Percentiles rank a stretch among this genome's conserved stretches.
Conservation (phyloP, 129 eudicot genomes). For the Lactuca saligna region DNA sequence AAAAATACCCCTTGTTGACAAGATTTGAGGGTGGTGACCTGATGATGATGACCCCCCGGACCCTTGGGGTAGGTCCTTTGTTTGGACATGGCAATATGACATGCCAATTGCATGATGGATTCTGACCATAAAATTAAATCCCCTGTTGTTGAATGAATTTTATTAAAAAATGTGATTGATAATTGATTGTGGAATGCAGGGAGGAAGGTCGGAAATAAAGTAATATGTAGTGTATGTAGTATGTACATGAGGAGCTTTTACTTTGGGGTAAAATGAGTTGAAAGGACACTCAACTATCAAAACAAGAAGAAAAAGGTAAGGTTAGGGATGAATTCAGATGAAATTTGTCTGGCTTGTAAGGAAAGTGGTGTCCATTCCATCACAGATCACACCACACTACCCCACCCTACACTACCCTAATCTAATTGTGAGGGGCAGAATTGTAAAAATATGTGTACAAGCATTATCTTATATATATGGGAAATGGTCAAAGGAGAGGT, state of each 20-base stretch:
- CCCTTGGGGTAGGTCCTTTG: background rate
- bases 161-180: background rate
- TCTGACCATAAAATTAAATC: background rate
- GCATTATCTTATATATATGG: constrained; percentile 19
- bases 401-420: background rate
- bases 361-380: constrained; percentile 36
- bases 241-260: background rate
- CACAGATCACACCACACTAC: constrained; percentile 19
- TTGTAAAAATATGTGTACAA: constrained; percentile 13
- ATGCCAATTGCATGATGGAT: background rate
- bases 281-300: constrained; percentile 9
- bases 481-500: constrained; percentile 26
- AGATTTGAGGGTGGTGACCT: background rate
- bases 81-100: background rate
- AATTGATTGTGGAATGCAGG: constrained; percentile 25
- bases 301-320: constrained; percentile 15
- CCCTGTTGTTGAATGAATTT: background rate
- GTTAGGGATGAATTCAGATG: constrained; percentile 26
- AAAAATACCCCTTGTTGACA: constrained; percentile 3
- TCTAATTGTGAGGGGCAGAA: constrained; percentile 23
- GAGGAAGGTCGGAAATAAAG: constrained; percentile 10
- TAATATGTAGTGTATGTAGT: background rate
- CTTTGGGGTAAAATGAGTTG: constrained; percentile 9
- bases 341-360: constrained; percentile 21
- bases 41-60: too few species aligned